These are phyloP conservation scores for Talaromyces nanjingensis DNA, from an alignment of 495 filamentous ascomycete species.

Conservation along the genomic window DNA sequence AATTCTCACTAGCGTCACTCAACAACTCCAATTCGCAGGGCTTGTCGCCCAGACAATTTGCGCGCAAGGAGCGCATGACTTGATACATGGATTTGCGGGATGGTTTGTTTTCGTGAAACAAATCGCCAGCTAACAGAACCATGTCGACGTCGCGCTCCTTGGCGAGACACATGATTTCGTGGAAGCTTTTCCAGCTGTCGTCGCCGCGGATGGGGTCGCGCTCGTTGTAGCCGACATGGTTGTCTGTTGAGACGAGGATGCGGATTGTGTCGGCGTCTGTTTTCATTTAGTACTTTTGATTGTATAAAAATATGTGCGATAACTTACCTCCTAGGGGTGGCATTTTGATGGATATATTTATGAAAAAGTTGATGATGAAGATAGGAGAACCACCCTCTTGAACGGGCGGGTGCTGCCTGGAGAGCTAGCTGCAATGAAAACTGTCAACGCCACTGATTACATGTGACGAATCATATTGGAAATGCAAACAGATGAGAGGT, in stretches of 20 bases:
- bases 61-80: constrained; percentile 85
- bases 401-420: constrained; percentile 5
- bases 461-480: background rate
- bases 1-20: constrained; percentile 83
- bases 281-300: background rate
- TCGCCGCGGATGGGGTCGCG: constrained; percentile 88
- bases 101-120: constrained; percentile 98
- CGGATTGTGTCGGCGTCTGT: constrained; percentile 84
- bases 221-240: constrained; percentile 95
- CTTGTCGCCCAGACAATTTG: constrained; percentile 91
- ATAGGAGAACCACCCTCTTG: background rate
- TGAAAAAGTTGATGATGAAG: background rate
- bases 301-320: background rate
- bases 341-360: constrained; percentile 7
- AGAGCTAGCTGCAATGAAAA: background rate
- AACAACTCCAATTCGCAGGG: constrained; percentile 94
- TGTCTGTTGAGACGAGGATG: constrained; percentile 89
- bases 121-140: constrained; percentile 87
- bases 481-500: background rate
- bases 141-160: constrained; percentile 88
- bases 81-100: constrained; percentile 96
- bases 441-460: background rate
- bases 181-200: constrained; percentile 94
- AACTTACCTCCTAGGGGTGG: constrained; percentile 5
- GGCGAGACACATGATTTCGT: constrained; percentile 90